These are phyloP conservation scores for Neurospora sp. DNA, from an alignment of 495 filamentous ascomycete genomes.

Conservation along the genomic window DNA sequence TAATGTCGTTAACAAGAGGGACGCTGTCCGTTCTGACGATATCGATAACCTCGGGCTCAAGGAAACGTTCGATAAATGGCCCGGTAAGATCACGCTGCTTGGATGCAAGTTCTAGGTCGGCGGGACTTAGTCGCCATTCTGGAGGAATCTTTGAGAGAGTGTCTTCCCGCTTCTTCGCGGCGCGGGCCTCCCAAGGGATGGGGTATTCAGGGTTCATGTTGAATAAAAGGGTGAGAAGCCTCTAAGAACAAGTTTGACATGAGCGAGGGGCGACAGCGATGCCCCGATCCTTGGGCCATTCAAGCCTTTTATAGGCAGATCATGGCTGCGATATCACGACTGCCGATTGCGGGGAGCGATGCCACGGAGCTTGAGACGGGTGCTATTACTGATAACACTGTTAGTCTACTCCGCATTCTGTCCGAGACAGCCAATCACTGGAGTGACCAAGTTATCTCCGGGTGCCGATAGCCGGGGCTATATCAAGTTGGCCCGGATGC, in stretches of 20 bases:
- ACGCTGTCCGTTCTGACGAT: conserved; percentile 13
- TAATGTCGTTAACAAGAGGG: conserved; percentile 14
- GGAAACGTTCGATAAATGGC: conserved; percentile 24
- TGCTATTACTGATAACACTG: not conserved
- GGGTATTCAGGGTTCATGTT: not conserved
- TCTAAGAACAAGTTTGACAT: not conserved
- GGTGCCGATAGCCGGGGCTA: not conserved
- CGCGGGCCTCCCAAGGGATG: conserved; percentile 14
- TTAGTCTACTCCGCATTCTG: not conserved
- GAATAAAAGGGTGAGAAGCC: not conserved
- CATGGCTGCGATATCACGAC: not conserved
- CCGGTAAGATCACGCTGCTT: conserved; percentile 20
- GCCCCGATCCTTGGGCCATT: not conserved
- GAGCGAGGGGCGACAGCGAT: too few species aligned
- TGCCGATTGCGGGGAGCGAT: not conserved
- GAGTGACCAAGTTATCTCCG: not conserved
- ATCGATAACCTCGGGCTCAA: conserved; percentile 8
- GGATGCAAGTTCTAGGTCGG: conserved; percentile 8
- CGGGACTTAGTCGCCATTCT: conserved; percentile 17
- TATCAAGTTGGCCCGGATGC: not conserved
- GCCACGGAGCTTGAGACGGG: not conserved
- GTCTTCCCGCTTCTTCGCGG: conserved; percentile 14
- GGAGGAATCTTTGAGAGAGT: conserved; percentile 15
- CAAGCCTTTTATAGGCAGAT: not conserved
- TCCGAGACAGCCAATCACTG: not conserved